phyloP scores from a whole-genome alignment of 306 rosid genomes.

The Malus asiatica region DNA sequence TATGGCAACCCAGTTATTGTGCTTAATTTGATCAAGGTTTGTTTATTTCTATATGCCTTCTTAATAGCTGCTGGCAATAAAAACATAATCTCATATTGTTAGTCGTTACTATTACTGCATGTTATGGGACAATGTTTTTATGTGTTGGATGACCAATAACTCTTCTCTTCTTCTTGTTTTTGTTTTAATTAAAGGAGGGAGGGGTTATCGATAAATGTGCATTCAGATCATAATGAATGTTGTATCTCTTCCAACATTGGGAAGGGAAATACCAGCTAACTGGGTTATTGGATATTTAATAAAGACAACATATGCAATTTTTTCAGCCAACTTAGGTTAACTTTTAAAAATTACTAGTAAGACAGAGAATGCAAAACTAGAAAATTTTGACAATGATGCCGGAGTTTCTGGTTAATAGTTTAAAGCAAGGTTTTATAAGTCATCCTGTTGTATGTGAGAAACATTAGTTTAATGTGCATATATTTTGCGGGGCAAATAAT shows the following conservation, averaged over 20 bases:
- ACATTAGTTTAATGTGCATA: background rate
- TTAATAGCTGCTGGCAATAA: background rate
- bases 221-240: background rate
- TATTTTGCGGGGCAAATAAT: background rate
- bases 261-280: background rate
- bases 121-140: background rate
- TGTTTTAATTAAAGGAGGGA: background rate
- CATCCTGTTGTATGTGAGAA: background rate
- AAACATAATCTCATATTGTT: background rate
- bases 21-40: slow-evolving; percentile 85
- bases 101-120: background rate
- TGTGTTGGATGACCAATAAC: background rate
- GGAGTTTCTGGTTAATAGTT: background rate
- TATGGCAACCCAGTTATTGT: slow-evolving; percentile 91
- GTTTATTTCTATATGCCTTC: background rate
- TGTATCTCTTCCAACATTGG: background rate
- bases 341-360: background rate
- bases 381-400: background rate
- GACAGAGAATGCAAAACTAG: background rate
- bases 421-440: background rate
- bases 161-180: background rate
- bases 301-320: background rate
- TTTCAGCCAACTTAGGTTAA: background rate
- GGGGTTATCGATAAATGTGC: background rate
- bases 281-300: background rate